phyloP scores from a whole-genome alignment of 2,329 filamentous ascomycete species.

The Capronia coronata region DNA sequence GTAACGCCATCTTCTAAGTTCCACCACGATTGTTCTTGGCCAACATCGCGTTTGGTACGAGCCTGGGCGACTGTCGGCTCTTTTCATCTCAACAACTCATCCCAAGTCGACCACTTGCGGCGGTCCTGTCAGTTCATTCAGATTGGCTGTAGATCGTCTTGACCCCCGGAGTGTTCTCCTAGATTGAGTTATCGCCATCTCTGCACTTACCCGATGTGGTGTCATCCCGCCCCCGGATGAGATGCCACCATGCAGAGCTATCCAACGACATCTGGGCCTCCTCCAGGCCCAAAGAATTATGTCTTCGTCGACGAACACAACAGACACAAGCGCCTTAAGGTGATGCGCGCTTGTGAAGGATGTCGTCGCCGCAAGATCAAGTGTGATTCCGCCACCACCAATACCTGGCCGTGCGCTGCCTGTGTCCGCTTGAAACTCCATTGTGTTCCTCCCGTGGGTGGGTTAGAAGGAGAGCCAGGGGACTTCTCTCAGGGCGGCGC shows the following conservation, averaged over 20 bases:
- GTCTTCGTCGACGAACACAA: conserved; percentile 99
- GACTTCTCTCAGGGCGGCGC: conserved; percentile 4
- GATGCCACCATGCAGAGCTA: conserved; percentile 27
- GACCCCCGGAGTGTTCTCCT: conserved; percentile 9
- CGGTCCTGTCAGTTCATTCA: neutral
- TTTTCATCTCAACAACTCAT: conserved; percentile 4
- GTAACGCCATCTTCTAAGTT: neutral
- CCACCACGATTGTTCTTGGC: neutral
- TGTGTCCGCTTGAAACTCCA: conserved; percentile 88
- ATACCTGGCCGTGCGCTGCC: conserved; percentile 94
- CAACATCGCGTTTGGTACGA: neutral
- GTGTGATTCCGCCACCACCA: conserved; percentile 93
- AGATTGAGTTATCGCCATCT: conserved; percentile 16
- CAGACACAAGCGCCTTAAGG: conserved; percentile 92
- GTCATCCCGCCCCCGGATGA: conserved; percentile 18
- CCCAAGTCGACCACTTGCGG: conserved; percentile 1
- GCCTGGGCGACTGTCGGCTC: neutral
- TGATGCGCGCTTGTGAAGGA: conserved; percentile 95
- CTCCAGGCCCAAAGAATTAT: conserved; percentile 57
- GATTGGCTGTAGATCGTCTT: neutral
- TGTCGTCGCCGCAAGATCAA: conserved; percentile 95
- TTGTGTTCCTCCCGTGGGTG: conserved; percentile 81
- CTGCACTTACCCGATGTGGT: conserved; percentile 26
- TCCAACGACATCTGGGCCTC: conserved; percentile 19
- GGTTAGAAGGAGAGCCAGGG: conserved; percentile 55